phyloP scores from a whole-genome alignment of 352 stramenopile genomes.

The Elongisporangium undulatum region DNA sequence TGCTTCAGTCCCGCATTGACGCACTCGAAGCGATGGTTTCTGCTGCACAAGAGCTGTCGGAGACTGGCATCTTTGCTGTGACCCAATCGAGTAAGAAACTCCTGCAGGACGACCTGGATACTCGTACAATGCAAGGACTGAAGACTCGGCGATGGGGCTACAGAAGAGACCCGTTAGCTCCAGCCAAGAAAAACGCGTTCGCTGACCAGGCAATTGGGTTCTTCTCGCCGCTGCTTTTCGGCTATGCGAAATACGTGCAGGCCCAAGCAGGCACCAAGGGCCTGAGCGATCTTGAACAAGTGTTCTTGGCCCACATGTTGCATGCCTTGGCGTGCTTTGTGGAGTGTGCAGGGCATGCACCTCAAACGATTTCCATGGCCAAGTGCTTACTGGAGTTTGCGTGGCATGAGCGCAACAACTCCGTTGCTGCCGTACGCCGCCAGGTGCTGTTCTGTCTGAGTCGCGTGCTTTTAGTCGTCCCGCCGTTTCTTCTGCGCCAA shows the following conservation, averaged over 20 bases:
- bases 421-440: conserved; percentile 48
- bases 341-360: conserved; percentile 56
- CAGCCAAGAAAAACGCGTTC: conserved; percentile 61
- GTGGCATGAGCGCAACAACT: conserved; percentile 44
- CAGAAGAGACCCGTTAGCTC: conserved; percentile 38
- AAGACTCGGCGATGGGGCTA: conserved; percentile 73
- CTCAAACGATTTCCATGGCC: conserved; percentile 57
- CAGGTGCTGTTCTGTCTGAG: conserved; percentile 74
- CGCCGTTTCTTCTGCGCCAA: conserved; percentile 46
- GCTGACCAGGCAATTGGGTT: conserved; percentile 52
- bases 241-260: conserved; percentile 57
- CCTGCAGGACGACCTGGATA: conserved; percentile 38
- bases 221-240: conserved; percentile 73
- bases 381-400: conserved; percentile 69
- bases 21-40: conserved; percentile 49
- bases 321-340: conserved; percentile 65
- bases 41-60: conserved; percentile 61
- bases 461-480: conserved; percentile 58
- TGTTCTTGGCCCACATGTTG: conserved; percentile 68
- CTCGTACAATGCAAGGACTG: conserved; percentile 39
- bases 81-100: conserved; percentile 26
- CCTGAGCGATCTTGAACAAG: conserved; percentile 52
- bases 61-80: conserved; percentile 32
- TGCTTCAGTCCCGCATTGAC: conserved; percentile 70
- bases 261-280: conserved; percentile 16